These are phyloP conservation scores for Logfia minima DNA, from an alignment of 129 eudicot species.

Conservation along the genomic window DNA sequence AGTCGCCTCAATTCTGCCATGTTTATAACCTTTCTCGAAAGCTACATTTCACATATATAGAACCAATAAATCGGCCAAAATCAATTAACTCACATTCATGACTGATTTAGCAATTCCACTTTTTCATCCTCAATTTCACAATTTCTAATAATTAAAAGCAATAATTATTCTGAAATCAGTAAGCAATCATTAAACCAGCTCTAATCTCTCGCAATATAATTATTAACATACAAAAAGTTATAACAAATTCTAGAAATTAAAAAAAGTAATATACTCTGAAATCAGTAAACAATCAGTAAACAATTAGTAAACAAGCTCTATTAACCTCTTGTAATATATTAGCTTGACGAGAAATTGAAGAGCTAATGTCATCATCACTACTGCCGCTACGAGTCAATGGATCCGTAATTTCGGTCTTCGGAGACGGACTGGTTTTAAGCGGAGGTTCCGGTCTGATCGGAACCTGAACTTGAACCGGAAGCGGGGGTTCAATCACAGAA, in stretches of 20 bases:
- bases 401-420: slow-evolving; percentile 50
- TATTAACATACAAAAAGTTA: background rate
- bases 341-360: slow-evolving; percentile 57
- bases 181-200: background rate
- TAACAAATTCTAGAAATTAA: background rate
- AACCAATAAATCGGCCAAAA: background rate
- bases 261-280: background rate
- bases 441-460: slow-evolving; percentile 39
- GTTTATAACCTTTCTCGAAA: slow-evolving; percentile 77
- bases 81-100: background rate
- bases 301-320: background rate
- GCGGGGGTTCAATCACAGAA: slow-evolving; percentile 27
- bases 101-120: slow-evolving; percentile 6
- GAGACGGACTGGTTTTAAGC: background rate
- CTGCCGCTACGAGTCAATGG: slow-evolving; percentile 41
- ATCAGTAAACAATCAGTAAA: background rate
- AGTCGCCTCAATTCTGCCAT: slow-evolving; percentile 77
- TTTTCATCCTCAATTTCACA: slow-evolving; percentile 11
- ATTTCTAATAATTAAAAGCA: background rate
- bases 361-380: slow-evolving; percentile 31
- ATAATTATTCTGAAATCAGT: background rate
- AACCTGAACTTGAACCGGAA: slow-evolving; percentile 15
- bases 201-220: slow-evolving; percentile 51
- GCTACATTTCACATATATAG: slow-evolving; percentile 32
- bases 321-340: slow-evolving; percentile 68